Evolutionary conservation across 495 filamentous ascomycete species (phyloP).

Genomic region (Bacidia gigantensis): DNA sequence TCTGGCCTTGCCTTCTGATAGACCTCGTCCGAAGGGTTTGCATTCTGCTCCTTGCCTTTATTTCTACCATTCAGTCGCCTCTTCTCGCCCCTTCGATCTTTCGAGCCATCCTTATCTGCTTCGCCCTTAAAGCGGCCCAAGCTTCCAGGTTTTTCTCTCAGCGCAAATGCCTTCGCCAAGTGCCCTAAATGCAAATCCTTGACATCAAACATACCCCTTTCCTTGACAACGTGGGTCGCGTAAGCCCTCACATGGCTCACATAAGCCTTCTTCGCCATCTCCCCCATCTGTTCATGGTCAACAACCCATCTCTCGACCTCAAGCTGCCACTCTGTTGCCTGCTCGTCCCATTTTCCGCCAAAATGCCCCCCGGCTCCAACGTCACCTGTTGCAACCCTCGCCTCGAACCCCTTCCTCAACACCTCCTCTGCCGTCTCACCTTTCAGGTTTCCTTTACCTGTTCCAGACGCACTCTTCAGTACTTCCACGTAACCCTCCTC

Average conservation of each 20-base stretch:
- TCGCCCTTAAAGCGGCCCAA: constrained; percentile 41
- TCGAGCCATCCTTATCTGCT: constrained; percentile 15
- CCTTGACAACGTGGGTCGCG: constrained; percentile 75
- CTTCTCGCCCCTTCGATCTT: constrained; percentile 27
- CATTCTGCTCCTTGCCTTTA: constrained; percentile 11
- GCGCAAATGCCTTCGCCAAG: constrained; percentile 79
- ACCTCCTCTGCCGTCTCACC: constrained; percentile 46
- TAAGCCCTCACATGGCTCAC: constrained; percentile 90
- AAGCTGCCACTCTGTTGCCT: constrained; percentile 65
- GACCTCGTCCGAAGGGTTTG: neutral
- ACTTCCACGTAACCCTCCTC: constrained; percentile 83
- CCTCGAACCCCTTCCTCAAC: constrained; percentile 44
- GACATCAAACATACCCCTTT: constrained; percentile 77
- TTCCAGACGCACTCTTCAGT: constrained; percentile 39
- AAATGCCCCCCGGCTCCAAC: constrained; percentile 19
- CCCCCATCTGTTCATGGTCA: constrained; percentile 45
- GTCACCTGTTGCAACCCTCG: constrained; percentile 22
- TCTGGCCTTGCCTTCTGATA: constrained; percentile 18
- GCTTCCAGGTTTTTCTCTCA: constrained; percentile 76
- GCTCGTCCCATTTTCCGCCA: constrained; percentile 47
- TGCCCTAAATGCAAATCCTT: constrained; percentile 82
- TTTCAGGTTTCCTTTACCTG: constrained; percentile 38
- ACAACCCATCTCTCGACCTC: constrained; percentile 59
- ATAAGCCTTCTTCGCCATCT: constrained; percentile 66
- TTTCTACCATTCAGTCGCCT: constrained; percentile 27